Evolutionary conservation across 164 flowering plant species (phyloP).

Genomic region (Aristolochia californica): DNA sequence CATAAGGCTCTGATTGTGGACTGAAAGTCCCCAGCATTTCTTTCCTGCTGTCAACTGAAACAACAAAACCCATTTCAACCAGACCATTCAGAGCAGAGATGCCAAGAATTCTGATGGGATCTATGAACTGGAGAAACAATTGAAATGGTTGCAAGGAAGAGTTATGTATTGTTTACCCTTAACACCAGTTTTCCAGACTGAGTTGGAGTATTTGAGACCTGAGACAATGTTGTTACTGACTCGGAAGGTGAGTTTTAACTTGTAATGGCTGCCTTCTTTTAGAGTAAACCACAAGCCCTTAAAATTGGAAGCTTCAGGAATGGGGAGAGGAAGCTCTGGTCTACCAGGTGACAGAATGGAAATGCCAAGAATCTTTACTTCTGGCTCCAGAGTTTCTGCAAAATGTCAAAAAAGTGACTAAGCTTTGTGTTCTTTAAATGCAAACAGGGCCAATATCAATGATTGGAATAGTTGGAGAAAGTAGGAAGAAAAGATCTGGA

Average conservation of each 20-base stretch:
- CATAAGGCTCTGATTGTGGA: constrained; percentile 55
- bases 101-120: background rate
- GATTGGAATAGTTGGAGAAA: background rate
- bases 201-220: constrained; percentile 46
- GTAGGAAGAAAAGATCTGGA: background rate
- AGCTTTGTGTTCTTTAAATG: background rate
- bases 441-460: background rate
- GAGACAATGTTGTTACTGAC: constrained; percentile 59
- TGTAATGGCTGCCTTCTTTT: constrained; percentile 56
- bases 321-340: constrained; percentile 38
- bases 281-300: constrained; percentile 50
- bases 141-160: background rate
- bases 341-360: constrained; percentile 43
- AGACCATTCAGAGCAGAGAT: no score
- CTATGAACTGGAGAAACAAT: background rate
- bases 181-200: constrained; percentile 60
- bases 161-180: constrained; percentile 25
- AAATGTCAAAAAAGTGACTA: background rate
- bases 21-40: constrained; percentile 71
- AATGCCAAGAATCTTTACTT: constrained; percentile 41
- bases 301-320: constrained; percentile 37
- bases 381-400: constrained; percentile 50
- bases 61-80: background rate
- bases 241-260: constrained; percentile 37
- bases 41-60: constrained; percentile 55